Base-by-base conservation (phyloP, 768 basidiomycete genomes). In the Imleria badia region DNA sequence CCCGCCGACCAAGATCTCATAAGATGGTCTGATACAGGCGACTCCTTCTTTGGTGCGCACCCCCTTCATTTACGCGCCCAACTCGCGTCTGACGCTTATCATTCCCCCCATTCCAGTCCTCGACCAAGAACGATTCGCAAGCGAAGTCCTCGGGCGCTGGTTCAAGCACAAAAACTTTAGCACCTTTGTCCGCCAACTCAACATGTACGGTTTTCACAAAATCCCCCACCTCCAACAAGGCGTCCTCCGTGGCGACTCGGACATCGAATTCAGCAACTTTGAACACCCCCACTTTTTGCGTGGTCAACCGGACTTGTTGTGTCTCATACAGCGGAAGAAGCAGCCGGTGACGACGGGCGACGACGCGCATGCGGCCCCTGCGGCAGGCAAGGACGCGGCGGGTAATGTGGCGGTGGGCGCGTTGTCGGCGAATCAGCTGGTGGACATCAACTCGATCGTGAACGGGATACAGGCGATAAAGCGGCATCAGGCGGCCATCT, bases 101-200 rank as follows among this genome's bases (percentile, higher is more conserved):
- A n/a, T n/a, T 13, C 20, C 3, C 29, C 10, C 47, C 20, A 19
- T 22, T 14, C 10, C 64, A 97, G 95, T 98, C 29, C 84, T 92
- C 35, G 91, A 96, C 71, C 89, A 91, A 63, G 93, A 96, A 69
- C 85, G 86, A 29, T 91, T 98, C 68, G 89, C 92, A 3, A 83
- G 84, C 36, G 89, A 96, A 71, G 83, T 97, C 31, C 83, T 98
- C 8, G 92, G 92, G 4, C 82, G 86, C 40, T 98, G 89, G 86
- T 99, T 98, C 84, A 99, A 99, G 70, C 97, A 98, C 74, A 86
- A 89, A 56, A 97, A 96, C 70, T 98, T 97, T 73, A 92, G 91
- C 13, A 91, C 89, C 65, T 96, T 97, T 69, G 92, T 95, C 50
- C 85, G 94, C 60, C 94, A 96, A 68, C 81, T 95, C 59, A 95